A percentile compares a stretch with the other conserved stretches of the same genome.
These are phyloP conservation scores for Boeremia exigua DNA, from an alignment of 2,329 filamentous ascomycete genomes.

Conservation along the genomic window DNA sequence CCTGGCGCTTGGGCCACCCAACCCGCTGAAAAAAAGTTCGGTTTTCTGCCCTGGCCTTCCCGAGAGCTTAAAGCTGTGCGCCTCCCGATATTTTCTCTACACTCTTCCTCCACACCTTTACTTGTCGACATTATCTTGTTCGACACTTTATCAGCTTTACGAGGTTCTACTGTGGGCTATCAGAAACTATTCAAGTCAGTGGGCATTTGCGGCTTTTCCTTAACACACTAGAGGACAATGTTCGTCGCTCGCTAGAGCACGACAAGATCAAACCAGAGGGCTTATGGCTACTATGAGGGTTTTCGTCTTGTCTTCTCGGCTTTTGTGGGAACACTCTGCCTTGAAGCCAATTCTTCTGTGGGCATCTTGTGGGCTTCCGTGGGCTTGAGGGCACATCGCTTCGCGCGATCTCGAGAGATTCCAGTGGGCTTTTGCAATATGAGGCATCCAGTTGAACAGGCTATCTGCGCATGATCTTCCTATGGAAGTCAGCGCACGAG, in stretches of 20 bases:
- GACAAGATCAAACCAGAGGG: slow-evolving; percentile 47
- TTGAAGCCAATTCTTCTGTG: slow-evolving; percentile 53
- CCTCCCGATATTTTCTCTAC: slow-evolving; percentile 15
- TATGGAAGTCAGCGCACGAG: slow-evolving; percentile 29
- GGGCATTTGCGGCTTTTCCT: slow-evolving; percentile 49
- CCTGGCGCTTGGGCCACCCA: not conserved
- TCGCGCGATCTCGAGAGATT: slow-evolving; percentile 49
- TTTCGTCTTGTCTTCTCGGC: slow-evolving; percentile 54
- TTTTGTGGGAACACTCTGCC: slow-evolving; percentile 61
- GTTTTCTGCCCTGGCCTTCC: slow-evolving; percentile 5
- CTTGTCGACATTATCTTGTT: slow-evolving; percentile 13
- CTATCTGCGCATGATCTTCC: slow-evolving; percentile 35
- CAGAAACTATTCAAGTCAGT: slow-evolving; percentile 49
- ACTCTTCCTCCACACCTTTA: slow-evolving; percentile 13
- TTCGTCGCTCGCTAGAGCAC: slow-evolving; percentile 46
- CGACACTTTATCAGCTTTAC: slow-evolving; percentile 27
- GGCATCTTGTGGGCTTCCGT: slow-evolving; percentile 55
- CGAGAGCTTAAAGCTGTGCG: slow-evolving; percentile 18
- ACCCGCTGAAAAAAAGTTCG: slow-evolving; percentile 9
- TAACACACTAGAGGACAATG: slow-evolving; percentile 46
- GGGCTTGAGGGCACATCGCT: slow-evolving; percentile 52
- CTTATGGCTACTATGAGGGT: slow-evolving; percentile 50
- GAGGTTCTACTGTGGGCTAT: slow-evolving; percentile 44
- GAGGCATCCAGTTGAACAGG: slow-evolving; percentile 48
- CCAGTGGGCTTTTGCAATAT: slow-evolving; percentile 52